Base-by-base conservation (phyloP, 768 basidiomycete genomes). In the Amanita rimosa region DNA sequence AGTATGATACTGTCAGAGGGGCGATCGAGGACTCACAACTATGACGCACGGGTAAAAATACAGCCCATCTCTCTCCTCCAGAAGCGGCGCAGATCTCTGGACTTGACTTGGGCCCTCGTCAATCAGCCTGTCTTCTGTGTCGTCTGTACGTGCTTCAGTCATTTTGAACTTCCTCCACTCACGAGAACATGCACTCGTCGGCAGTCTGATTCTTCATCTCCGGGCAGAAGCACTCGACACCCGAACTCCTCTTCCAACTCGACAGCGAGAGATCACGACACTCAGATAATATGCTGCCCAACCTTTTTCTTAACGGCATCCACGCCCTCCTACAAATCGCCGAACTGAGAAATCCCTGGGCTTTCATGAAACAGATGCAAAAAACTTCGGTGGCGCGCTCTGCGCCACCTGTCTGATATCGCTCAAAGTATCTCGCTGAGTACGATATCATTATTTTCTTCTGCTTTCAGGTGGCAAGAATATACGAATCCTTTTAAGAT, bases 91-190 rank as follows among this genome's bases (percentile, higher is more conserved):
- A 56, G 58, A 62, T 62, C 61, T 47, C 53, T 40, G 31, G 58
- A 58, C 54, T 60, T 59, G 58, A 58, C 54, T 60, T 59, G 53
- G 54, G 49, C 27, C 44, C 56, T 62, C 58, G 61, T 60, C 61
- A 60, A 59, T 59, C 55, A 59, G 47, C 52, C 50, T 54, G 48
- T 48, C 61, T 62, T 62, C 61, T 47, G 11, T 62, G 61, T 58
- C 61, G 61, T 13, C 21, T 35, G 39, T 49, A 42, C 48, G 48
- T 42, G 39, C 10, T 49, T 24, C 31, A 49, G 40, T 49, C 48
- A 49, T 42, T 49, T 42, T 49, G 19, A 21, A 26, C n/a, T 14
- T 19, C 13, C 26, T 17, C n/a, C 22, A 29, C 4, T 42, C 19
- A 40, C 26, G 19, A 26, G 27, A 21, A 31, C 16, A 19, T 26